Evolutionary conservation across 305 asterid genomes (phyloP), one percentile per base, ranked within the genome.

Genomic region (Fraxinus nigra): DNA sequence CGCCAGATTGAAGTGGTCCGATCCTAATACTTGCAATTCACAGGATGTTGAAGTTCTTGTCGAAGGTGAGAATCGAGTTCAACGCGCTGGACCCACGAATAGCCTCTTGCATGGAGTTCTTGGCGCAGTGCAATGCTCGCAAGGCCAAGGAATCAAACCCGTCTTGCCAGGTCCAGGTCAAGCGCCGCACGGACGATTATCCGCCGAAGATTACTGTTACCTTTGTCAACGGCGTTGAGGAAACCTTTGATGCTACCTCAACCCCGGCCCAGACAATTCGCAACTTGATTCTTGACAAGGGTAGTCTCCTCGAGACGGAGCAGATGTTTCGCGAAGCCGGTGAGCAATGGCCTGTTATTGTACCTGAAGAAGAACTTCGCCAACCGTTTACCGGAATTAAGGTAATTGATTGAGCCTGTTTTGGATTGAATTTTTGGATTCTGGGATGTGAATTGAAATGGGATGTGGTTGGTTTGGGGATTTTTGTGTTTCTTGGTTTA

Each of bases 311-410:
- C 7, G 98, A 94, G 86, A 93, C 99, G 1, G 97, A 95, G 85
- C 97, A 93, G 87, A 93, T 94, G 97, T 95, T 95, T 82, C 92
- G 89, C 14, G 98, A 95, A 51, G 98, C 97, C 16, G 97, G 97
- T 67, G 97, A 95, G 93, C 87, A 92, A 65, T 95, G 99, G 98
- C 98, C 99, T 20, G 97, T 95, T 43, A 22, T 91, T 18, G 89
- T 95, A 73, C 98, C 97, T 6, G 89, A 86, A 3, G 89, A 87
- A 20, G 99, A 95, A 92, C 90, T 94, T 54, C 69, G 78, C 3
- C 84, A 70, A 7, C 94, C 98, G n/a, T 91, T 91, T 37, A 84
- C 79, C 11, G 97, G 98, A 43, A 94, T 90, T 72, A 93, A 92
- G 97, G 98, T 95, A 80, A 34, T 78, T 4, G 16, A 14, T 67